A percentile compares a stretch with the other conserved stretches of the same genome.
phyloP scores from a whole-genome alignment of 2,329 filamentous ascomycete genomes.

The Chaetomiaceae sp. region DNA sequence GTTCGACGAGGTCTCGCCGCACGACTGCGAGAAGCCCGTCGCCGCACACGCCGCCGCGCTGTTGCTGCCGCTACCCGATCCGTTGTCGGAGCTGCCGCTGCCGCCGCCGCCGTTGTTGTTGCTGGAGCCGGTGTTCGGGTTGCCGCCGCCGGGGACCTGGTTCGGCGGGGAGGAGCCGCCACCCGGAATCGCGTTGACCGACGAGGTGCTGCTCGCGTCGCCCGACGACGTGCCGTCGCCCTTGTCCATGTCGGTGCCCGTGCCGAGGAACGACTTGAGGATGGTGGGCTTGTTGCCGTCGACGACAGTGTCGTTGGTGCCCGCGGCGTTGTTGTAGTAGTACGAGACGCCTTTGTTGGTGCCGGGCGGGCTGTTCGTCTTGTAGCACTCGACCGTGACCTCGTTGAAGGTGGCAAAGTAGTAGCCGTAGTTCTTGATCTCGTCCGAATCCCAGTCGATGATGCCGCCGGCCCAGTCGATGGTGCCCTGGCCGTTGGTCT shows the following conservation, averaged over 20 bases:
- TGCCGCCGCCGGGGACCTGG: slow-evolving; percentile 17
- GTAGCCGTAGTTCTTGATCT: slow-evolving; percentile 80
- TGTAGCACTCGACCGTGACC: slow-evolving; percentile 81
- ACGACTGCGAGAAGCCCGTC: slow-evolving; percentile 39
- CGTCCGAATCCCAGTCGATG: slow-evolving; percentile 78
- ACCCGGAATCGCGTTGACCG: slow-evolving; percentile 28
- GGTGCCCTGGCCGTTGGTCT: slow-evolving; percentile 75
- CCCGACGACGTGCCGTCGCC: slow-evolving; percentile 28
- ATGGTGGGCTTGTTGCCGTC: slow-evolving; percentile 71
- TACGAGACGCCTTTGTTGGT: slow-evolving; percentile 67
- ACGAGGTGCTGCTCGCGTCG: slow-evolving; percentile 12
- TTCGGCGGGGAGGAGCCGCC: slow-evolving; percentile 27
- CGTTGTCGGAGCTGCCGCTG: background rate
- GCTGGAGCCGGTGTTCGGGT: slow-evolving; percentile 18
- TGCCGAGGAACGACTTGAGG: slow-evolving; percentile 74
- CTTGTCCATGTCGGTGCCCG: slow-evolving; percentile 66
- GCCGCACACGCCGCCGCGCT: slow-evolving; percentile 31
- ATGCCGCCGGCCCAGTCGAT: slow-evolving; percentile 86
- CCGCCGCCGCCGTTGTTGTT: slow-evolving; percentile 21
- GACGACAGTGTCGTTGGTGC: slow-evolving; percentile 70
- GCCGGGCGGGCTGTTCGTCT: slow-evolving; percentile 57
- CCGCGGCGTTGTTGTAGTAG: slow-evolving; percentile 61
- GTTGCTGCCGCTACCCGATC: background rate
- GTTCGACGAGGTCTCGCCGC: slow-evolving; percentile 28
- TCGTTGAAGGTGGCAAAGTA: slow-evolving; percentile 78